These are phyloP conservation scores for Curvularia spicifera DNA, from an alignment of 2,329 filamentous ascomycete species.

Conservation along the genomic window DNA sequence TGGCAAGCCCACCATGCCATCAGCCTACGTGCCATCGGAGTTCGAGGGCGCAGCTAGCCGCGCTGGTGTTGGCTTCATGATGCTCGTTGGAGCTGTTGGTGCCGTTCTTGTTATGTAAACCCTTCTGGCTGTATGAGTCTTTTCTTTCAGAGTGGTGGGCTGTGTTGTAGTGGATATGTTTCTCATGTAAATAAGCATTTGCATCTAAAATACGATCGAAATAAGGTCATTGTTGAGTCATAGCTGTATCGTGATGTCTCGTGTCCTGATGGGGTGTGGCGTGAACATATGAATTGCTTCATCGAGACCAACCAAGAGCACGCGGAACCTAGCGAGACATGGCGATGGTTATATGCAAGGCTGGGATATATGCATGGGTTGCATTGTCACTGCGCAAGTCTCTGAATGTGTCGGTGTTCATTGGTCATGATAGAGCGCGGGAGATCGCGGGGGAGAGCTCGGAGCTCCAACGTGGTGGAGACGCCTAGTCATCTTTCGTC, in stretches of 20 bases:
- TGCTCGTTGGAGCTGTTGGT: slow-evolving; percentile 25
- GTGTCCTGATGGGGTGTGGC: background rate
- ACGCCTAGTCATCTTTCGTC: slow-evolving; percentile 23
- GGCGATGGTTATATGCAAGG: background rate
- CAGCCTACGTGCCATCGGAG: slow-evolving; percentile 18
- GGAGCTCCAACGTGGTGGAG: slow-evolving; percentile 15
- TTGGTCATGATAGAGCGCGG: slow-evolving; percentile 5
- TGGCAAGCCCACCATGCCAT: slow-evolving; percentile 22
- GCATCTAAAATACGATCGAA: slow-evolving; percentile 8
- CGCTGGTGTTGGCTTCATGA: slow-evolving; percentile 29
- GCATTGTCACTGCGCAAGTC: background rate
- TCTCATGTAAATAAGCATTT: slow-evolving; percentile 11
- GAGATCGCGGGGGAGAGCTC: slow-evolving; percentile 18
- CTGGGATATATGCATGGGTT: background rate
- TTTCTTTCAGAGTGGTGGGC: background rate
- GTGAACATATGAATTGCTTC: background rate
- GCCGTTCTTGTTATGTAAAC: slow-evolving; percentile 33
- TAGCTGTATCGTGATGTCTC: background rate
- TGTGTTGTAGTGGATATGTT: background rate
- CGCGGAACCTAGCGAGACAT: background rate
- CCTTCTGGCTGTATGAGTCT: background rate
- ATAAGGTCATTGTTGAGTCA: background rate
- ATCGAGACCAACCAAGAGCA: background rate
- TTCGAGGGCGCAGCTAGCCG: slow-evolving; percentile 39
- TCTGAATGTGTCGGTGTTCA: background rate